Percentiles rank a stretch among this genome's conserved stretches.
Evolutionary conservation across 371 early-diverging fungal species (phyloP).

Genomic region (Aphelidium insulamus): DNA sequence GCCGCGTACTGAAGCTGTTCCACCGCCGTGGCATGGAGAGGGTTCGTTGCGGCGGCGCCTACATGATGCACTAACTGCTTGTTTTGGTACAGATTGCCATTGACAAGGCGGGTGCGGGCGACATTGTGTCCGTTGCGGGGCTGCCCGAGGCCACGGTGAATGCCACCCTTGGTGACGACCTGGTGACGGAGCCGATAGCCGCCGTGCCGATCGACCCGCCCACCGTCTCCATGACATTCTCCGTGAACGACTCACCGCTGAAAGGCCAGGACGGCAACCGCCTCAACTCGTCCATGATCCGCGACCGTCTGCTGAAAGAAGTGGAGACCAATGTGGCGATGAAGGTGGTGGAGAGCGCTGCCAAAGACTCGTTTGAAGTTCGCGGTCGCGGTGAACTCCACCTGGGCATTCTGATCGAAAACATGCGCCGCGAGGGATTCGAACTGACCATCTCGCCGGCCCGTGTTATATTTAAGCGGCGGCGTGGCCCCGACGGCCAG

Average conservation of each 20-base stretch:
- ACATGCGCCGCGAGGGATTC: conserved; percentile 65
- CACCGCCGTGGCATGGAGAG: conserved; percentile 37
- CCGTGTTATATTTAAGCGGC: conserved; percentile 36
- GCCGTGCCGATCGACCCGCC: conserved; percentile 51
- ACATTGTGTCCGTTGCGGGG: conserved; percentile 49
- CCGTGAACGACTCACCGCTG: conserved; percentile 56
- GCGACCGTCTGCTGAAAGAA: conserved; percentile 42
- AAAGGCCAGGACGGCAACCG: conserved; percentile 45
- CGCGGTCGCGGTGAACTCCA: conserved; percentile 63
- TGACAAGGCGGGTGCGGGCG: conserved; percentile 54
- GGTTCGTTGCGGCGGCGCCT: too few species aligned
- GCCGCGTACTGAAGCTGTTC: conserved; percentile 41
- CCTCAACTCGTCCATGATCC: conserved; percentile 45
- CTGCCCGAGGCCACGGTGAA: conserved; percentile 42
- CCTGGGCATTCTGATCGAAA: conserved; percentile 56
- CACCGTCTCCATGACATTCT: conserved; percentile 52
- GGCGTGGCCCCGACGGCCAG: too few species aligned
- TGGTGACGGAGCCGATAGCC: conserved; percentile 28
- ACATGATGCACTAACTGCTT: too few species aligned
- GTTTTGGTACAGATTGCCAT: conserved; percentile 39
- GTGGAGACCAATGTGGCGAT: conserved; percentile 56
- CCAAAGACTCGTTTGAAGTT: conserved; percentile 45
- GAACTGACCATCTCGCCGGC: conserved; percentile 56
- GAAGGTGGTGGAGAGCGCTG: conserved; percentile 22
- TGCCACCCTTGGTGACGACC: conserved; percentile 34